Percentiles rank a stretch among this genome's conserved stretches.
phyloP scores from a whole-genome alignment of 495 filamentous ascomycete species.

The Podospora appendiculata region DNA sequence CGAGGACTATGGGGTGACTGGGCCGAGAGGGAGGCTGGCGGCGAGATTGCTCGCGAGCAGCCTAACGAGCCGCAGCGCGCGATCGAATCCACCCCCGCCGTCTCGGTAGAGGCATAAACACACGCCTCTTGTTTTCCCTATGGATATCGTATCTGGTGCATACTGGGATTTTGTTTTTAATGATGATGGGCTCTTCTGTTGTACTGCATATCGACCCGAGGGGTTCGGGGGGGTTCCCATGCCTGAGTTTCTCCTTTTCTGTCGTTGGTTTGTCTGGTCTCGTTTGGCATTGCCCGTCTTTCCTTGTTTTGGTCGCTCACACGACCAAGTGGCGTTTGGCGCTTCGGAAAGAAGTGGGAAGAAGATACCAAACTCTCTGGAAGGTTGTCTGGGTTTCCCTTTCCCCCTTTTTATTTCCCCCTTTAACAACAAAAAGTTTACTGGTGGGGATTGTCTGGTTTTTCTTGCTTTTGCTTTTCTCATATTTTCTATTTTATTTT shows the following conservation, averaged over 20 bases:
- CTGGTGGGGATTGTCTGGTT: no score
- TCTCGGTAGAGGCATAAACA: slow-evolving; percentile 17
- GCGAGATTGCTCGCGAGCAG: slow-evolving; percentile 38
- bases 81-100: slow-evolving; percentile 21
- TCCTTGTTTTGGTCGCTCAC: slow-evolving; percentile 12
- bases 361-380: slow-evolving; percentile 19
- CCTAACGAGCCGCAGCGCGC: slow-evolving; percentile 20
- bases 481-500: no score
- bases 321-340: slow-evolving; percentile 23
- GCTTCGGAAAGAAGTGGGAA: slow-evolving; percentile 11
- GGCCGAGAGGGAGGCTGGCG: slow-evolving; percentile 77
- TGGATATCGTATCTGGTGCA: background rate
- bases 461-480: no score
- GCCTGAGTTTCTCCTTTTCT: background rate
- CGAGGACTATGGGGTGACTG: slow-evolving; percentile 89
- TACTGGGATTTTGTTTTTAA: background rate
- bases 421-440: no score
- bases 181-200: background rate
- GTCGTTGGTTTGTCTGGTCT: no score
- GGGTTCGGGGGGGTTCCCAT: background rate
- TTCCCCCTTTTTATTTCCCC: background rate
- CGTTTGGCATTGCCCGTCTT: background rate
- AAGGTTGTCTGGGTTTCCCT: background rate
- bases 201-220: background rate
- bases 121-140: no score